These are phyloP conservation scores for Cordyceps cateniannulata DNA, from an alignment of 2,329 filamentous ascomycete species.

Conservation along the genomic window DNA sequence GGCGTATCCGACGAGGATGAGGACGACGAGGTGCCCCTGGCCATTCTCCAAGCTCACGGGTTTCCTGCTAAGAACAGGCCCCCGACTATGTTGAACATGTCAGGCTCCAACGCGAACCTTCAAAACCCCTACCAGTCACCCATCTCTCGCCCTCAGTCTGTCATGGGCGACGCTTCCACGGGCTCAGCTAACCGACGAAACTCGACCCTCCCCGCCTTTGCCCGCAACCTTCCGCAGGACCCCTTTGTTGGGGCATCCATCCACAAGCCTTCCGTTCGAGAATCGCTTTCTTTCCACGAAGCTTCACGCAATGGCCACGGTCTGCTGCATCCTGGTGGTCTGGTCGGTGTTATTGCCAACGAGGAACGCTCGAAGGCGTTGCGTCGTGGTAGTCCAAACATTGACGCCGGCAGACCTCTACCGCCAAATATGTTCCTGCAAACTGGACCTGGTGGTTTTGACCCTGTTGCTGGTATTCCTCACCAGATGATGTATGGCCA, in stretches of 20 bases:
- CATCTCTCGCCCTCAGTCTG: constrained; percentile 32
- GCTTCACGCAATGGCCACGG: constrained; percentile 31
- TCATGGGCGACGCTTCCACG: constrained; percentile 42
- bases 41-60: constrained; percentile 80
- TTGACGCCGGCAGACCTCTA: constrained; percentile 42
- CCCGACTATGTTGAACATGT: constrained; percentile 58
- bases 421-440: constrained; percentile 29
- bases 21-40: constrained; percentile 82
- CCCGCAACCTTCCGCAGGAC: constrained; percentile 73
- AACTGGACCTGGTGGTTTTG: constrained; percentile 33
- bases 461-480: constrained; percentile 44
- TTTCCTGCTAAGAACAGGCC: constrained; percentile 76
- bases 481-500: constrained; percentile 35
- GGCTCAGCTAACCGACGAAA: constrained; percentile 23
- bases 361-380: constrained; percentile 76
- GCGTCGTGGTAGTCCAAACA: constrained; percentile 70
- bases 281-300: constrained; percentile 65
- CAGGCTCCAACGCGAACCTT: constrained; percentile 63
- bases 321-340: constrained; percentile 60
- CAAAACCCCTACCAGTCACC: constrained; percentile 57
- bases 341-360: constrained; percentile 81
- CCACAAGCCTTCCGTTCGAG: constrained; percentile 64
- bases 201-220: constrained; percentile 68
- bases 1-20: constrained; percentile 81
- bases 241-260: constrained; percentile 77